Percentiles rank a stretch among this genome's conserved stretches.
These are phyloP conservation scores for Candida anutae DNA, from an alignment of 1,139 yeast species.

Conservation along the genomic window DNA sequence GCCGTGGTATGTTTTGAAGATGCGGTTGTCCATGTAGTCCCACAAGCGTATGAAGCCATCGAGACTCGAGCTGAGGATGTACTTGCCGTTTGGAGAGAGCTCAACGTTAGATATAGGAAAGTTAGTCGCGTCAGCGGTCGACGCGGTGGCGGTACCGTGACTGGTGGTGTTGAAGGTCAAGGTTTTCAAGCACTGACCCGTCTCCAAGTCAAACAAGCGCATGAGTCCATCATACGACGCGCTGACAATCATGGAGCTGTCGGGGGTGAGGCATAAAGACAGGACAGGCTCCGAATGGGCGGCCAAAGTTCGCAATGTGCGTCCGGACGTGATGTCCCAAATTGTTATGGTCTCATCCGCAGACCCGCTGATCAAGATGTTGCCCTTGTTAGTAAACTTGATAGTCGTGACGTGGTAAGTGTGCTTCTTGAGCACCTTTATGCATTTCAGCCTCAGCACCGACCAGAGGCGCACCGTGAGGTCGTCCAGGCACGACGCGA, in stretches of 20 bases:
- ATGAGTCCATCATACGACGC: slow-evolving; percentile 89
- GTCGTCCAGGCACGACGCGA: slow-evolving; percentile 89
- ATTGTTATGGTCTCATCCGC: slow-evolving; percentile 86
- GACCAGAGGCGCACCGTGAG: slow-evolving; percentile 73
- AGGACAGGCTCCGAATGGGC: slow-evolving; percentile 94
- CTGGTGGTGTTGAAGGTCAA: slow-evolving; percentile 64
- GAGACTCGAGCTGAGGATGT: slow-evolving; percentile 66
- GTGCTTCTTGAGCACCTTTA: slow-evolving; percentile 67
- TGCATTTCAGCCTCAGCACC: slow-evolving; percentile 39
- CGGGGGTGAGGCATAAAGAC: slow-evolving; percentile 64
- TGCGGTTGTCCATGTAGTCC: slow-evolving; percentile 75
- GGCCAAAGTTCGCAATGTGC: slow-evolving; percentile 68
- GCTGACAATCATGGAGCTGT: slow-evolving; percentile 76
- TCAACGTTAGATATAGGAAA: slow-evolving; percentile 69
- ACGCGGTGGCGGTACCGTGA: slow-evolving; percentile 53
- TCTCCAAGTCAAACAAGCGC: slow-evolving; percentile 78
- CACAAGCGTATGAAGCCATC: slow-evolving; percentile 75
- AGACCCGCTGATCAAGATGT: slow-evolving; percentile 72
- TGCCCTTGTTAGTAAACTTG: slow-evolving; percentile 69
- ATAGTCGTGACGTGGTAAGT: slow-evolving; percentile 77
- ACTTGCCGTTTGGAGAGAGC: slow-evolving; percentile 78
- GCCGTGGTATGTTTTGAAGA: slow-evolving; percentile 65
- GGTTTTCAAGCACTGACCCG: slow-evolving; percentile 90
- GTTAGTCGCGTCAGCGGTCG: slow-evolving; percentile 37
- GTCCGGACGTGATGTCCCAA: slow-evolving; percentile 79